These are phyloP conservation scores for Monilinia polystroma DNA, from an alignment of 2,329 filamentous ascomycete species.

Conservation along the genomic window DNA sequence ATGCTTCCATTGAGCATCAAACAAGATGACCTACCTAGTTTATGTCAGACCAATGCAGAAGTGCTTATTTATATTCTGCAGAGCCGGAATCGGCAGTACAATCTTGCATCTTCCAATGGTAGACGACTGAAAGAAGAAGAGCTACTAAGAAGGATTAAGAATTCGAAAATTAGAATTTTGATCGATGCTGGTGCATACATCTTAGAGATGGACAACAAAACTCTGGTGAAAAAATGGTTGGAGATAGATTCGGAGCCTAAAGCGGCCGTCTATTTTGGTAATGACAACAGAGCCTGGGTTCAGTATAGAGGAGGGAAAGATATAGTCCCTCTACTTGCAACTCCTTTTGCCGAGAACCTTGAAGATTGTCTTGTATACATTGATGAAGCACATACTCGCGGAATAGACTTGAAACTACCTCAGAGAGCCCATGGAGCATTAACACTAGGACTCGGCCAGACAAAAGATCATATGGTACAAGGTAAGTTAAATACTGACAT, in stretches of 20 bases:
- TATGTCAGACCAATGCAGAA: constrained; percentile 62
- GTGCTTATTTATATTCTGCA: constrained; percentile 60
- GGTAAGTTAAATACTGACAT: constrained; percentile 40
- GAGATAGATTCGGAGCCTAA: constrained; percentile 25
- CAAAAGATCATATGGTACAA: constrained; percentile 54
- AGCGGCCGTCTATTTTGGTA: constrained; percentile 30
- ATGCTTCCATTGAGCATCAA: constrained; percentile 61
- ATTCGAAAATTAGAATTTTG: constrained; percentile 49
- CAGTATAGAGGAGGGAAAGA: constrained; percentile 26
- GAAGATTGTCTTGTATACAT: constrained; percentile 33
- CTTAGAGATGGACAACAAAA: constrained; percentile 55
- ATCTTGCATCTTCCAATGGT: constrained; percentile 46
- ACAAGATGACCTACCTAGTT: constrained; percentile 57
- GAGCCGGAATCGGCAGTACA: constrained; percentile 50
- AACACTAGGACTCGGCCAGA: constrained; percentile 32
- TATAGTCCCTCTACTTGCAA: constrained; percentile 30
- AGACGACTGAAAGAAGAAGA: constrained; percentile 47
- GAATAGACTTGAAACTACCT: constrained; percentile 34
- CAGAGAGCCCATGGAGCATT: constrained; percentile 28
- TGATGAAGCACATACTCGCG: constrained; percentile 36
- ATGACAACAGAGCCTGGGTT: constrained; percentile 27
- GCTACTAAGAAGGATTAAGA: constrained; percentile 46
- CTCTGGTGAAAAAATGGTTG: constrained; percentile 32
- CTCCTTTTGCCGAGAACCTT: constrained; percentile 32
- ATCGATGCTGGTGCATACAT: constrained; percentile 66